A percentile compares a stretch with the other conserved stretches of the same genome.
phyloP scores from a whole-genome alignment of 2,329 filamentous ascomycete genomes.

The Pseudogymnoascus sp. region DNA sequence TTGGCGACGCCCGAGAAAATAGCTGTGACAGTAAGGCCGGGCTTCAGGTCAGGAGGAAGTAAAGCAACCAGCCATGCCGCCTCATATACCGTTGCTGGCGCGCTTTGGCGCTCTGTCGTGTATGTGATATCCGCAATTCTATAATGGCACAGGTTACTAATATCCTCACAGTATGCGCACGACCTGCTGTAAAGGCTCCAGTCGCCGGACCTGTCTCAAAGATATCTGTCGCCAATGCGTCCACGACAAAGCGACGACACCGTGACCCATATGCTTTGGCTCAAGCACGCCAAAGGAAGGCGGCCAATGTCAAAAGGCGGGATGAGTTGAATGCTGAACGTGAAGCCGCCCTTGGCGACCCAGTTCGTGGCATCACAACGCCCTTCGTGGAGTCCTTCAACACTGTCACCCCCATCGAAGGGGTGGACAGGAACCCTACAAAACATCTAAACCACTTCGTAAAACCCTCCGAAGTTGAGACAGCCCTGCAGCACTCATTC shows the following conservation, averaged over 20 bases:
- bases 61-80: constrained; percentile 46
- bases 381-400: constrained; percentile 79
- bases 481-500: constrained; percentile 59
- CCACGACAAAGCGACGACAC: constrained; percentile 58
- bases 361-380: constrained; percentile 69
- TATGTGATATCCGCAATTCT: constrained; percentile 32
- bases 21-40: constrained; percentile 3
- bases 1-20: constrained; percentile 7
- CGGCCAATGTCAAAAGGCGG: constrained; percentile 70
- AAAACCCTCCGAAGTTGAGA: constrained; percentile 55
- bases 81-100: constrained; percentile 53
- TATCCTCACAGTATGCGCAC: constrained; percentile 47
- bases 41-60: constrained; percentile 4
- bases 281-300: constrained; percentile 74
- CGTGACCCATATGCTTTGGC: constrained; percentile 76
- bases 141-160: neutral
- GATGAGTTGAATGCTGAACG: constrained; percentile 59
- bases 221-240: constrained; percentile 54
- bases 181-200: constrained; percentile 40
- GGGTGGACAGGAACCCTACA: constrained; percentile 34
- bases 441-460: constrained; percentile 69
- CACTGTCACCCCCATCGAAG: constrained; percentile 34
- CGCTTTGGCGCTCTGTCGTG: constrained; percentile 52
- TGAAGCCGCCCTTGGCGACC: constrained; percentile 60
- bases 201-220: constrained; percentile 47